phyloP scores from a whole-genome alignment of 192 early-diverging fungal genomes.

The Chytriomyces sp. region DNA sequence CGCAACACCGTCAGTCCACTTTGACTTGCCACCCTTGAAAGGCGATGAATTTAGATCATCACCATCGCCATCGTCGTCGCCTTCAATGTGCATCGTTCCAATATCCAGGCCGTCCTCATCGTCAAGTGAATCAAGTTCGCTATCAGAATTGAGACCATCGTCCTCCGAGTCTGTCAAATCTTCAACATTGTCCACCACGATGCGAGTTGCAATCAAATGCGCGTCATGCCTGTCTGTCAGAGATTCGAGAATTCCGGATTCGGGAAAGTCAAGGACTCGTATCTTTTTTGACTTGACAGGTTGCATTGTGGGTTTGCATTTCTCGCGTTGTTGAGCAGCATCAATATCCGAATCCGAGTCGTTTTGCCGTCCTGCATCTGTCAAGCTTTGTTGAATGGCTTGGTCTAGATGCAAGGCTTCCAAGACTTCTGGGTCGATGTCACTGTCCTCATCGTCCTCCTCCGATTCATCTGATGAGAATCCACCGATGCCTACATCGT shows the following conservation, averaged over 20 bases:
- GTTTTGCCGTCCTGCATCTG: conserved; percentile 7
- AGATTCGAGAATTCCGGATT: conserved; percentile 15
- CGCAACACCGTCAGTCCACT: conserved; percentile 22
- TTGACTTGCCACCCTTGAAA: conserved; percentile 24
- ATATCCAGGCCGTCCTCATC: background rate
- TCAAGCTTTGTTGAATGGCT: no score
- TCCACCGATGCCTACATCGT: background rate
- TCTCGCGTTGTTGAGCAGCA: conserved; percentile 29
- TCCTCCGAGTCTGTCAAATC: conserved; percentile 4
- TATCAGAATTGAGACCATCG: background rate
- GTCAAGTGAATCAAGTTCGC: background rate
- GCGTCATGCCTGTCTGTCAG: conserved; percentile 27
- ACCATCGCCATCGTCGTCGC: conserved; percentile 27
- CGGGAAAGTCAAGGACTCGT: conserved; percentile 24
- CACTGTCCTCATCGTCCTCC: conserved; percentile 1
- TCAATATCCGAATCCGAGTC: conserved; percentile 25
- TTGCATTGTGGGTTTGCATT: conserved; percentile 25
- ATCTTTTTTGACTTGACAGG: background rate
- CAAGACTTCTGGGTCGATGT: no score
- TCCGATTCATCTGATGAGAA: background rate
- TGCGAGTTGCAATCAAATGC: conserved; percentile 9
- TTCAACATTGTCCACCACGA: conserved; percentile 1
- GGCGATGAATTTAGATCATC: background rate
- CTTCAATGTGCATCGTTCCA: conserved; percentile 14
- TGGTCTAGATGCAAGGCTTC: no score